These are phyloP conservation scores for Metarhizium guizhouense DNA, from an alignment of 2,329 filamentous ascomycete genomes.

Conservation along the genomic window DNA sequence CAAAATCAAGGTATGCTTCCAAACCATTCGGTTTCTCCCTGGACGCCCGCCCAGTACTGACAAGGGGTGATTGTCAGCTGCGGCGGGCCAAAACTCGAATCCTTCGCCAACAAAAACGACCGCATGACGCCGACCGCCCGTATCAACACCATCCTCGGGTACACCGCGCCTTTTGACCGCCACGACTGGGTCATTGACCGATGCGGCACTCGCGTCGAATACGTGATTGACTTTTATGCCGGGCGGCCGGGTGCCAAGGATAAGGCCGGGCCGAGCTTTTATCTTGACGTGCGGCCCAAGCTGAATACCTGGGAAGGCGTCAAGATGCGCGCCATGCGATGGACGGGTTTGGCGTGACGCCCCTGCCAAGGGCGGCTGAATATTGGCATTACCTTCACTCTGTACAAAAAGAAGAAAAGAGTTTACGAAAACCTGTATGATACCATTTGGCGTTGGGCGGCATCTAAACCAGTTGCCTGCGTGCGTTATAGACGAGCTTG, in stretches of 20 bases:
- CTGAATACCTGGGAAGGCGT: slow-evolving; percentile 59
- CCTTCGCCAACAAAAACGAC: slow-evolving; percentile 66
- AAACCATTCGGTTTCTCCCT: slow-evolving; percentile 4
- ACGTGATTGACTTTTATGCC: slow-evolving; percentile 96
- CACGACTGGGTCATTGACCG: slow-evolving; percentile 97
- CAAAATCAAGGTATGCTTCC: slow-evolving; percentile 44
- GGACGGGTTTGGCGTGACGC: slow-evolving; percentile 37
- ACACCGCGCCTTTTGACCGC: slow-evolving; percentile 83
- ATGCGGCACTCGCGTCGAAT: slow-evolving; percentile 78
- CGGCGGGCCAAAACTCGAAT: slow-evolving; percentile 74
- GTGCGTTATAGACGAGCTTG: background rate
- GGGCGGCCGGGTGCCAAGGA: slow-evolving; percentile 42
- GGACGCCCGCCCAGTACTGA: background rate
- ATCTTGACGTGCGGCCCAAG: slow-evolving; percentile 60
- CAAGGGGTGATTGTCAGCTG: slow-evolving; percentile 22
- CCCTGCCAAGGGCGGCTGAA: background rate
- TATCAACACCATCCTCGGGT: slow-evolving; percentile 77
- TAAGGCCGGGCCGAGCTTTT: slow-evolving; percentile 46
- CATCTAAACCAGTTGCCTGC: background rate
- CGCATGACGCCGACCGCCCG: slow-evolving; percentile 74
- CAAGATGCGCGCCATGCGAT: slow-evolving; percentile 52
- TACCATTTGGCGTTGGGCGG: slow-evolving; percentile 13
- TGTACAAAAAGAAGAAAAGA: background rate
- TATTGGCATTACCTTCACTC: background rate
- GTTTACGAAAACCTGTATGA: slow-evolving; percentile 14